phyloP scores from a whole-genome alignment of 192 early-diverging fungal species.

The Polychytrium aggregatum region DNA sequence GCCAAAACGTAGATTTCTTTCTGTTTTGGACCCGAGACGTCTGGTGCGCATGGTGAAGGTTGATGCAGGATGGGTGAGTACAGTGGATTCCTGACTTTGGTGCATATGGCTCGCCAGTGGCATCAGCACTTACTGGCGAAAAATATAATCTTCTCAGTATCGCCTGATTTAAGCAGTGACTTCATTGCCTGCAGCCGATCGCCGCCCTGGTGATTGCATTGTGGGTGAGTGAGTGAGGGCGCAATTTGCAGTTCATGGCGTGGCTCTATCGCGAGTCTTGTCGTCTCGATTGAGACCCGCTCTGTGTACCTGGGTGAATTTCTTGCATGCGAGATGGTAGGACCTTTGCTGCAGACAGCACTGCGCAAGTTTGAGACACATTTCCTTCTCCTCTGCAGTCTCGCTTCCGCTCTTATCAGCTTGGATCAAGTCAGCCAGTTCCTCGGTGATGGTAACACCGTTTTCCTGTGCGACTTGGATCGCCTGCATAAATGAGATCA shows the following conservation, averaged over 20 bases:
- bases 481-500: constrained; percentile 1
- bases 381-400: constrained; percentile 4
- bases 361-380: constrained; percentile 23
- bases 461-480: constrained; percentile 22
- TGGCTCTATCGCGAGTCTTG: too few species aligned
- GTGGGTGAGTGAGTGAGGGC: background rate
- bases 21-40: constrained; percentile 42
- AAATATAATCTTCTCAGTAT: constrained; percentile 44
- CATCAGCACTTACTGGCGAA: constrained; percentile 36
- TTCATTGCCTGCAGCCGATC: constrained; percentile 43
- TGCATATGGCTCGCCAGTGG: background rate
- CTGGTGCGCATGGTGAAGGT: constrained; percentile 13
- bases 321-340: constrained; percentile 41
- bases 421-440: constrained; percentile 20
- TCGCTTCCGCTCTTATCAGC: constrained; percentile 5
- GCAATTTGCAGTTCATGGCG: background rate
- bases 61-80: background rate
- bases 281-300: too few species aligned
- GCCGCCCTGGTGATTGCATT: constrained; percentile 22
- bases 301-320: constrained; percentile 37
- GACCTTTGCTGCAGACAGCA: constrained; percentile 26
- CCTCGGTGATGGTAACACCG: constrained; percentile 31
- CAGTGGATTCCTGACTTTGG: constrained; percentile 9
- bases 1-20: constrained; percentile 44
- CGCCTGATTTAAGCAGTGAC: constrained; percentile 38